These are phyloP conservation scores for Allantophomopsis lycopodina DNA, from an alignment of 2,329 filamentous ascomycete species.

Conservation along the genomic window DNA sequence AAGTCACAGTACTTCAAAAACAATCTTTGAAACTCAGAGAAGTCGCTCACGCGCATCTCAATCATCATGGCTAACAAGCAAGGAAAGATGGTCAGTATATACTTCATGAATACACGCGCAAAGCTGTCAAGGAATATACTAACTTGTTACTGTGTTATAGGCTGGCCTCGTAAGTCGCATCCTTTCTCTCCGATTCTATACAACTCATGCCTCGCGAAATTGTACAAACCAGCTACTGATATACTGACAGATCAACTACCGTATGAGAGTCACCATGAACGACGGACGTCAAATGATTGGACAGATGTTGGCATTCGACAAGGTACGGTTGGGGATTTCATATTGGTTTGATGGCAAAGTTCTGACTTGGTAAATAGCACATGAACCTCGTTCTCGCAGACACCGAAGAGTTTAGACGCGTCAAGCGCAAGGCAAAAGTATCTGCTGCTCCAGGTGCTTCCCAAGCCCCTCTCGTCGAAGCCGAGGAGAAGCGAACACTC, in stretches of 20 bases:
- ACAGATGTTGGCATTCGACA: conserved; percentile 97
- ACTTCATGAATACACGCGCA: background rate
- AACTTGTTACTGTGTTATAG: conserved; percentile 26
- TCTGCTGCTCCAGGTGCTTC: conserved; percentile 38
- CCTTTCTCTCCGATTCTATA: conserved; percentile 7
- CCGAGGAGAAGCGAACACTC: conserved; percentile 94
- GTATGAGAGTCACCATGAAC: conserved; percentile 92
- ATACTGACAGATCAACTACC: conserved; percentile 79
- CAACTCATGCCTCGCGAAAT: background rate
- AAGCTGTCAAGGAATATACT: too few relatives aligned
- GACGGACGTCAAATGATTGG: conserved; percentile 95
- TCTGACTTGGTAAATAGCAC: conserved; percentile 42
- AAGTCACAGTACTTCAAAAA: conserved; percentile 17
- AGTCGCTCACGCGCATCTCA: conserved; percentile 23
- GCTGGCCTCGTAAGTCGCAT: conserved; percentile 53
- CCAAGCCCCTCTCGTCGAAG: conserved; percentile 60
- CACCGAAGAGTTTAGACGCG: conserved; percentile 91
- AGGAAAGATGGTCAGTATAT: conserved; percentile 90
- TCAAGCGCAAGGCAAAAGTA: conserved; percentile 74
- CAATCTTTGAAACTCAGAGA: conserved; percentile 21
- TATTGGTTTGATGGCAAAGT: background rate
- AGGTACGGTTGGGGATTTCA: conserved; percentile 37
- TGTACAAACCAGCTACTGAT: conserved; percentile 7
- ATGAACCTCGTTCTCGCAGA: conserved; percentile 99
- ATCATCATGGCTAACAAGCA: conserved; percentile 75